These are phyloP conservation scores for Penicillium decumbens DNA, from an alignment of 2,329 filamentous ascomycete genomes.

Conservation along the genomic window DNA sequence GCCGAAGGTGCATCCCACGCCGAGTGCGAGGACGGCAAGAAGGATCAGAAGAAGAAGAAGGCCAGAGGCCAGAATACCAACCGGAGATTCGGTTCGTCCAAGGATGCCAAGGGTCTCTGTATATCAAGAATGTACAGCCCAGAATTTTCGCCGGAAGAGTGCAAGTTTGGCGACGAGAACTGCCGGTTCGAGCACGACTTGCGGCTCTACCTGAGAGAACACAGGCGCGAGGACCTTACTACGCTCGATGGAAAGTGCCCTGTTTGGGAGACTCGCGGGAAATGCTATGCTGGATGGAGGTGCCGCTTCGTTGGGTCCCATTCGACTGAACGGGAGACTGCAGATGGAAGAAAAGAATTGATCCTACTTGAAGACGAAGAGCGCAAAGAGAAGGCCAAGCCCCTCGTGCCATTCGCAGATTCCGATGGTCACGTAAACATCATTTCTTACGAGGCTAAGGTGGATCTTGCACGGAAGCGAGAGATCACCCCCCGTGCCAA, in stretches of 20 bases:
- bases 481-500: slow-evolving; percentile 69
- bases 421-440: slow-evolving; percentile 70
- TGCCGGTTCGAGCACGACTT: slow-evolving; percentile 83
- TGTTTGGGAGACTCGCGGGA: slow-evolving; percentile 69
- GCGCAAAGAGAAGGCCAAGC: slow-evolving; percentile 41
- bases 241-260: slow-evolving; percentile 77
- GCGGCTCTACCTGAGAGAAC: slow-evolving; percentile 75
- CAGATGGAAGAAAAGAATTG: slow-evolving; percentile 79
- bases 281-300: slow-evolving; percentile 83
- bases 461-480: slow-evolving; percentile 68
- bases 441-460: slow-evolving; percentile 65
- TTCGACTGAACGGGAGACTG: slow-evolving; percentile 70
- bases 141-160: slow-evolving; percentile 75
- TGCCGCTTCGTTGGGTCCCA: slow-evolving; percentile 88
- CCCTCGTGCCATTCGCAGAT: slow-evolving; percentile 28
- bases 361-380: slow-evolving; percentile 60
- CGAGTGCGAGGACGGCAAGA: slow-evolving; percentile 37
- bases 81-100: slow-evolving; percentile 73
- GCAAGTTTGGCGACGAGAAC: slow-evolving; percentile 65
- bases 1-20: slow-evolving; percentile 54
- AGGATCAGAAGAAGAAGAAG: slow-evolving; percentile 53
- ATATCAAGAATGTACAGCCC: slow-evolving; percentile 64
- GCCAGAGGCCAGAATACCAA: slow-evolving; percentile 75
- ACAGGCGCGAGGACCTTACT: slow-evolving; percentile 72
- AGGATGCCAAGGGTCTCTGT: slow-evolving; percentile 73